Evolutionary conservation across 139 green algal species (phyloP).

Genomic region (Trebouxia sp.): DNA sequence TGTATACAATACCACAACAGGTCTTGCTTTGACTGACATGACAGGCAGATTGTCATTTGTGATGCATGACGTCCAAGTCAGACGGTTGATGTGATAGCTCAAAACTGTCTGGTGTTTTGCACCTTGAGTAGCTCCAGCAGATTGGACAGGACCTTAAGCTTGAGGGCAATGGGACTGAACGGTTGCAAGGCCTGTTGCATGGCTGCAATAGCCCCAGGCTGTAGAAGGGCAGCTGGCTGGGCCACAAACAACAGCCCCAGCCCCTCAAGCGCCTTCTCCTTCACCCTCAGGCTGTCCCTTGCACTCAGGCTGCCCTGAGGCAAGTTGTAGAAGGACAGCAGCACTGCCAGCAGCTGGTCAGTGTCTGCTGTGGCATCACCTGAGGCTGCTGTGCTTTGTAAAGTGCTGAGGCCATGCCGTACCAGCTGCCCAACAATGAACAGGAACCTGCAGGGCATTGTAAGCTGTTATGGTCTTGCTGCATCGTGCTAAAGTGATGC

Average conservation of each 20-base stretch:
- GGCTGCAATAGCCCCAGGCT: conserved; percentile 27
- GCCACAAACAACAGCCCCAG: conserved; percentile 71
- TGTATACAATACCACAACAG: no score
- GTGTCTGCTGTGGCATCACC: conserved; percentile 9
- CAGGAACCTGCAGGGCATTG: conserved; percentile 58
- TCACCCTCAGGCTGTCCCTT: no score
- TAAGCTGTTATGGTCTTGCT: no score
- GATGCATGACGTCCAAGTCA: no score
- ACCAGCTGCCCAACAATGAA: conserved; percentile 78
- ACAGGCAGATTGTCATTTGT: no score
- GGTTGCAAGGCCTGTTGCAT: conserved; percentile 44
- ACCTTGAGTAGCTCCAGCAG: conserved; percentile 73
- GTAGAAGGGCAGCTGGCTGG: conserved; percentile 58
- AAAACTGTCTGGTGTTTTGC: background rate
- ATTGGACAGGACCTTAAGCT: conserved; percentile 64
- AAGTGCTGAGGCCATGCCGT: conserved; percentile 52
- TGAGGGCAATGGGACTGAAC: conserved; percentile 42
- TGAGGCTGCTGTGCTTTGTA: conserved; percentile 44
- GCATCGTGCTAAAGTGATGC: no score
- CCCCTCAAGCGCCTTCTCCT: conserved; percentile 63
- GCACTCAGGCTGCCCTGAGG: conserved; percentile 10
- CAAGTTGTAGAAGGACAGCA: conserved; percentile 40
- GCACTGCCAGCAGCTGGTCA: conserved; percentile 48
- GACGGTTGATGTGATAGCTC: no score
- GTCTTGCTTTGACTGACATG: no score